phyloP scores from a whole-genome alignment of 148 eudicot genomes.

The Agrostemma githago region DNA sequence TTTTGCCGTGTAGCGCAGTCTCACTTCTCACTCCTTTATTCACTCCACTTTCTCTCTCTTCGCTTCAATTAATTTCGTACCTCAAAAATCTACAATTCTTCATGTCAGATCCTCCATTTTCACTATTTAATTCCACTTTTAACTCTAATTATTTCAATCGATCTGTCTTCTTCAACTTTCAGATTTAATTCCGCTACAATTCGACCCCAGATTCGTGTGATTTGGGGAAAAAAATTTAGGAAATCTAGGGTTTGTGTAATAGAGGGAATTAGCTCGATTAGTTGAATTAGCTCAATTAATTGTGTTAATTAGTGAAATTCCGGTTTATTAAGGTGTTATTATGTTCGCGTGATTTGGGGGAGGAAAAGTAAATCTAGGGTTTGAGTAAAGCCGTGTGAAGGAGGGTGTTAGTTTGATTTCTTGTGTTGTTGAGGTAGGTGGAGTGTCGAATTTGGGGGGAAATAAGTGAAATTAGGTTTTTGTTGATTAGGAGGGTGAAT shows the following conservation, averaged over 20 bases:
- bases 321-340: not conserved
- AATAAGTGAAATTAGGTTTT: not conserved
- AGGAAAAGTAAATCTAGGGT: slow-evolving; percentile 15
- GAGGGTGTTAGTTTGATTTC: not conserved
- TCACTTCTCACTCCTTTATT: slow-evolving; percentile 3
- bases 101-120: slow-evolving; percentile 22
- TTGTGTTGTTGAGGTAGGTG: not conserved
- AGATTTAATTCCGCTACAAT: not conserved
- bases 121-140: not conserved
- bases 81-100: slow-evolving; percentile 20
- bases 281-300: not conserved
- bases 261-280: not conserved
- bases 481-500: slow-evolving; percentile 13
- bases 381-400: not conserved
- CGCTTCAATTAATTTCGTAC: slow-evolving; percentile 15
- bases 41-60: slow-evolving; percentile 6
- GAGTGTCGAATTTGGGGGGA: not conserved
- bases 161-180: not conserved
- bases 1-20: slow-evolving; percentile 12
- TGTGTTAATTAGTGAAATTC: not conserved
- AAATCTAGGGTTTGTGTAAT: slow-evolving; percentile 11
- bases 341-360: slow-evolving; percentile 16
- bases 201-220: not conserved
- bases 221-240: not conserved
- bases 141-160: slow-evolving; percentile 5